phyloP scores from a whole-genome alignment of 306 rosid species.

The Quercus alba region DNA sequence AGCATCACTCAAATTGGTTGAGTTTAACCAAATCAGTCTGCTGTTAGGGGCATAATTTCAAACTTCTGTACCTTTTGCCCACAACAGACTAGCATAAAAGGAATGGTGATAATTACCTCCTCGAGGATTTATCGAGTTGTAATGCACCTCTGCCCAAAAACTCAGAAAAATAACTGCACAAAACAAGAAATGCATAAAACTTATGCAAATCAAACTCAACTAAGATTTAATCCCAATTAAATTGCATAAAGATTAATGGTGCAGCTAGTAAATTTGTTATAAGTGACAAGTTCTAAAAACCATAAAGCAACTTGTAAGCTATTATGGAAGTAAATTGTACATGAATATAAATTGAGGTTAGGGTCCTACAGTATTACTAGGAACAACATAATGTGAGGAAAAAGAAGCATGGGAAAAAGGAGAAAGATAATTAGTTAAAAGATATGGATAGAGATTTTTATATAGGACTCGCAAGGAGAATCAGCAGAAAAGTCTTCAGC shows the following conservation, averaged over 20 bases:
- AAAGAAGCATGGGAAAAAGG: not conserved
- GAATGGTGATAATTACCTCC: conserved; percentile 52
- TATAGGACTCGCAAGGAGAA: not conserved
- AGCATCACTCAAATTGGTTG: not conserved
- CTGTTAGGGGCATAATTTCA: conserved; percentile 2
- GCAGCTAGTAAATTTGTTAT: not conserved
- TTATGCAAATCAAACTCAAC: too few relatives aligned
- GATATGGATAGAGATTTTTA: not conserved
- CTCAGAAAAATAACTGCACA: conserved; percentile 78
- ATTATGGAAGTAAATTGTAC: not conserved
- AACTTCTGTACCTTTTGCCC: not conserved
- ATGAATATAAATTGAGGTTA: not conserved
- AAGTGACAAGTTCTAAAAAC: not conserved
- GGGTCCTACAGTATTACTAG: not conserved
- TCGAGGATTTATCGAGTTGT: conserved; percentile 84
- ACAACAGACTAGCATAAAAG: conserved; percentile 12
- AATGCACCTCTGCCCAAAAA: conserved; percentile 99
- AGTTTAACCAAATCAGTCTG: not conserved
- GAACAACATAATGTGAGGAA: not conserved
- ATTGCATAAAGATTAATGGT: not conserved
- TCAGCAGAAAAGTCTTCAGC: not conserved
- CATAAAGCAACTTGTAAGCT: not conserved
- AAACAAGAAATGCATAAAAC: not conserved
- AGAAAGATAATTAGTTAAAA: not conserved
- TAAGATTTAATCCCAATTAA: too few relatives aligned